Evolutionary conservation across 257 asterid species (phyloP).

Genomic region (Osmanthus fragrans): DNA sequence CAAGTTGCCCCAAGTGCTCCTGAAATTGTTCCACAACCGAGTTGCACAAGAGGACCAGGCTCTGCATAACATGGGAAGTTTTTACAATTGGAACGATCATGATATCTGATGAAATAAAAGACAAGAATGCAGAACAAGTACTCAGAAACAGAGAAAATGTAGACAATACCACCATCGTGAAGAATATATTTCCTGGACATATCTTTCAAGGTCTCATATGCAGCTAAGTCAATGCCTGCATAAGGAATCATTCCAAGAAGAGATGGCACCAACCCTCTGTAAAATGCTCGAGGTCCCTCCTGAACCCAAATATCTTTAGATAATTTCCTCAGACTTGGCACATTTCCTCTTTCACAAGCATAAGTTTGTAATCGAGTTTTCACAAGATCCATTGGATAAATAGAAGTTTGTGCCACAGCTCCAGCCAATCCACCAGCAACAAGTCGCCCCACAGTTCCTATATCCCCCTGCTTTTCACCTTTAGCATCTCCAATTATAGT

Average conservation of each 20-base stretch:
- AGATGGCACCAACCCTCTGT: slow-evolving; percentile 87
- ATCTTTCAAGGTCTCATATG: slow-evolving; percentile 86
- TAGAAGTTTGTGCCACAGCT: slow-evolving; percentile 94
- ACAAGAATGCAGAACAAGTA: not conserved
- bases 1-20: slow-evolving; percentile 97
- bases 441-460: slow-evolving; percentile 76
- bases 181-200: slow-evolving; percentile 72
- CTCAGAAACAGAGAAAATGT: slow-evolving; percentile 11
- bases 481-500: slow-evolving; percentile 50
- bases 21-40: slow-evolving; percentile 89
- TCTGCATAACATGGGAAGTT: slow-evolving; percentile 50
- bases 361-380: slow-evolving; percentile 88
- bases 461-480: slow-evolving; percentile 46
- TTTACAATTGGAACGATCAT: slow-evolving; percentile 16
- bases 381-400: slow-evolving; percentile 97
- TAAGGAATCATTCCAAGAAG: slow-evolving; percentile 95
- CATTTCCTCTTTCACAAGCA: slow-evolving; percentile 63
- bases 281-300: slow-evolving; percentile 96
- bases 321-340: slow-evolving; percentile 67
- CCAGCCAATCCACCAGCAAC: slow-evolving; percentile 95
- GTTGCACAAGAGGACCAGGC: slow-evolving; percentile 91
- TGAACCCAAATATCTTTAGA: slow-evolving; percentile 80
- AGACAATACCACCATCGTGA: slow-evolving; percentile 69
- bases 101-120: slow-evolving; percentile 18
- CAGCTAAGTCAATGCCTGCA: slow-evolving; percentile 91